A percentile compares a stretch with the other conserved stretches of the same genome.
Evolutionary conservation across 1,284 basidiomycete species (phyloP).

Genomic region (Cryptococcus sp.): DNA sequence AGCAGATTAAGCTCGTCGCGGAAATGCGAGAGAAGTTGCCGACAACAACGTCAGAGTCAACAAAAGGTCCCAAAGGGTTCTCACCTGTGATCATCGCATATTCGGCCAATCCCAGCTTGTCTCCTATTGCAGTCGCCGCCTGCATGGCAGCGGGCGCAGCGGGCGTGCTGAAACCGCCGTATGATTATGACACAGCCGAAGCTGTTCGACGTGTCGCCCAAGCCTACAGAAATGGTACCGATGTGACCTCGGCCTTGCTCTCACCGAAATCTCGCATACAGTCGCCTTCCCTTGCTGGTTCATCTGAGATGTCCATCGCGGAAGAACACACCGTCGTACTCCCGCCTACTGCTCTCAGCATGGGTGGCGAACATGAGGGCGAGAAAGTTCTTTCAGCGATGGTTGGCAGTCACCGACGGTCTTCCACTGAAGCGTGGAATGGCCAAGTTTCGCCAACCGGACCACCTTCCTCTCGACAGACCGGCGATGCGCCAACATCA

Average conservation of each 20-base stretch:
- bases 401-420: conserved; percentile 11
- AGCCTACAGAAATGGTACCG: conserved; percentile 31
- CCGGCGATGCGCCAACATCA: background rate
- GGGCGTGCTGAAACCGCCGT: conserved; percentile 51
- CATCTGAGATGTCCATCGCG: conserved; percentile 2
- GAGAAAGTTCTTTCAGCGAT: conserved; percentile 38
- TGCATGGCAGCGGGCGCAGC: conserved; percentile 47
- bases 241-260: conserved; percentile 12
- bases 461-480: background rate
- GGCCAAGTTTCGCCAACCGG: background rate
- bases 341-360: conserved; percentile 42
- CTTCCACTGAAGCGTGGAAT: conserved; percentile 12
- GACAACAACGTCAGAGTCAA: background rate
- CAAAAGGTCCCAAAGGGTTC: background rate
- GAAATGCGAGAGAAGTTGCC: conserved; percentile 27
- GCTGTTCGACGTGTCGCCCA: conserved; percentile 35
- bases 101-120: conserved; percentile 44
- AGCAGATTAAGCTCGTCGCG: conserved; percentile 34
- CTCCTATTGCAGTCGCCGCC: conserved; percentile 33
- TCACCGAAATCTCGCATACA: background rate
- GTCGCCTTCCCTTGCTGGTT: conserved; percentile 3
- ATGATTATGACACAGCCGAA: conserved; percentile 31
- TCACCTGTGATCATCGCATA: conserved; percentile 47
- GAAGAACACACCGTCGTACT: conserved; percentile 34
- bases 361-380: conserved; percentile 44